Base-by-base conservation (phyloP, 2,329 filamentous ascomycete species). In the Alternaria consortialis region DNA sequence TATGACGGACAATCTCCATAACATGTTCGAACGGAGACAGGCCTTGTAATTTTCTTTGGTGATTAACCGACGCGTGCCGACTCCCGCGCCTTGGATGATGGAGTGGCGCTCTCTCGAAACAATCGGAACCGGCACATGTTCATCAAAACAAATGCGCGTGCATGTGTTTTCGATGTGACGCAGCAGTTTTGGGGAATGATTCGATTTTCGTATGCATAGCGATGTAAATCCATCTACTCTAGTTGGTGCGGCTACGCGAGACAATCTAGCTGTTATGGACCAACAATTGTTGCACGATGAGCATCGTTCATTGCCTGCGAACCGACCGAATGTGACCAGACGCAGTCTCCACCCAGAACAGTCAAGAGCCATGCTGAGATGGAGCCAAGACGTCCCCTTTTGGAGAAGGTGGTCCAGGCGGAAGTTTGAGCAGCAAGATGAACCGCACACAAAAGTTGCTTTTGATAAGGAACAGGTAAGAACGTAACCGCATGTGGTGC, bases 301-400 rank as follows among this genome's bases (percentile, higher is more conserved):
- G 43, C 34, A 57, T 59, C 52, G 52, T 64, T 64, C 36, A 53
- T 48, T 61, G 60, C 47, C 56, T 55, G 63, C 53, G 61, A 60
- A 65, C 47, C 55, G 65, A 64, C 64, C 46, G 56, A 58, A 58
- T 68, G 66, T 72, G 63, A 68, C 66, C 58, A 50, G 51, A 60
- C 63, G 66, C 64, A 60, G 60, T 52, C 60, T 27, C 29, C 51
- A 25, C 63, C 58, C 52, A 48, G 52, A 55, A 34, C 34, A 43
- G 57, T 53, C n/a, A 51, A 55, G 59, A 62, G 53, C 39, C 47
- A 52, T 31, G 47, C 54, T 61, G 31, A 53, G 50, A 51, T 59
- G 48, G 51, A 67, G 60, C 63, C 53, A 59, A 53, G 48, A 40
- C 43, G 20, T 58, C 58, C 58, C 50, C 56, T 64, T 69, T 54